Evolutionary conservation across 2,329 filamentous ascomycete species (phyloP).

Genomic region (Thelonectria olida): DNA sequence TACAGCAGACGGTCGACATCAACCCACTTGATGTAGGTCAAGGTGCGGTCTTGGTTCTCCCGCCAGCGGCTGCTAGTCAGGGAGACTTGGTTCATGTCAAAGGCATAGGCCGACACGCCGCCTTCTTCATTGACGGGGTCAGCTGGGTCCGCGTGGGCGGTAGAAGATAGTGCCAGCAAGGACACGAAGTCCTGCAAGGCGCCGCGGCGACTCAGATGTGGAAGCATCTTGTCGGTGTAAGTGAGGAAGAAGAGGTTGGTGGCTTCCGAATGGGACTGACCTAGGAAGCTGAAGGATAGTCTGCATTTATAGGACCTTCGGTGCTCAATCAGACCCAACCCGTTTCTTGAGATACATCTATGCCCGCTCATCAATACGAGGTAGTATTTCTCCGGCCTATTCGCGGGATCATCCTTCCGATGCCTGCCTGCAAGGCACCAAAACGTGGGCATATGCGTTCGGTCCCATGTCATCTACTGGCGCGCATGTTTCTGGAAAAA

Average conservation of each 20-base stretch:
- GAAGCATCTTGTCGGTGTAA: not conserved
- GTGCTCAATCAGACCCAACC: not conserved
- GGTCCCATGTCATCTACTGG: slow-evolving; percentile 6
- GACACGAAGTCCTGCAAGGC: slow-evolving; percentile 1
- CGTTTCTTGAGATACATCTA: not conserved
- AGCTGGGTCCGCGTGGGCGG: not conserved
- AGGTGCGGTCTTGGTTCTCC: slow-evolving; percentile 52
- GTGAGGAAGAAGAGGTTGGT: not conserved
- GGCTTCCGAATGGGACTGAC: not conserved
- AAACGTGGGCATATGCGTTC: not conserved
- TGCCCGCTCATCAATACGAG: not conserved
- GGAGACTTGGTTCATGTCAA: slow-evolving; percentile 21
- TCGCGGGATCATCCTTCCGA: not conserved
- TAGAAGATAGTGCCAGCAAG: not conserved
- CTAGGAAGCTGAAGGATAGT: not conserved
- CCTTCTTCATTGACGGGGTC: slow-evolving; percentile 1
- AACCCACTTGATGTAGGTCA: slow-evolving; percentile 56
- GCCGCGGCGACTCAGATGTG: not conserved
- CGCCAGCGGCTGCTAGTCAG: slow-evolving; percentile 41
- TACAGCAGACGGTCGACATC: slow-evolving; percentile 58
- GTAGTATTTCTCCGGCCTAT: not conserved
- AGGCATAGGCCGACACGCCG: slow-evolving; percentile 17
- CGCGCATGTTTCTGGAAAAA: slow-evolving; percentile 10
- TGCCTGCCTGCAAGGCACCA: not conserved
- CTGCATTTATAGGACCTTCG: not conserved